Conservation (phyloP, 495 filamentous ascomycete species). For the Lophiostoma macrostomum region DNA sequence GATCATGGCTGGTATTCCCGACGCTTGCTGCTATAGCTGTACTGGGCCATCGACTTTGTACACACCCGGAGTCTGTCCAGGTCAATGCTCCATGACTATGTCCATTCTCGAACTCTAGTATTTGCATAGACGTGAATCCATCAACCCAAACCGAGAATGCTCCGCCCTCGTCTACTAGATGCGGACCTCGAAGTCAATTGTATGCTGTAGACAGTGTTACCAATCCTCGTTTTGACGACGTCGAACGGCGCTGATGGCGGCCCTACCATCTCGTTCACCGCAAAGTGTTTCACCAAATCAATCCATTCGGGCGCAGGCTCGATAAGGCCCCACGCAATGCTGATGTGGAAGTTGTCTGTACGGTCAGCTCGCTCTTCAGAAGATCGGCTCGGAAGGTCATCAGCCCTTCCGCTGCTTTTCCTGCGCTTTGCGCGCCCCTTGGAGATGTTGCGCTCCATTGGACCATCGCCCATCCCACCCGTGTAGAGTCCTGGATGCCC, state of each 20-base stretch:
- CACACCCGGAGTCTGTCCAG: too few relatives aligned
- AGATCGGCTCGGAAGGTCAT: background rate
- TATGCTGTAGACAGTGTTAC: constrained; percentile 56
- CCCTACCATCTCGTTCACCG: constrained; percentile 33
- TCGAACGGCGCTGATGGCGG: constrained; percentile 36
- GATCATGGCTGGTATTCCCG: too few relatives aligned
- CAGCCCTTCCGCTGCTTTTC: background rate
- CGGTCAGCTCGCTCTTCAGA: constrained; percentile 34
- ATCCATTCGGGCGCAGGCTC: constrained; percentile 17
- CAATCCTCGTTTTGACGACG: constrained; percentile 71
- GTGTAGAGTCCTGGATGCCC: constrained; percentile 72
- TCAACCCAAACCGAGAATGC: constrained; percentile 12
- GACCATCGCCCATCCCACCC: constrained; percentile 16
- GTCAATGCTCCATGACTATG: too few relatives aligned
- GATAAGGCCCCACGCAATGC: constrained; percentile 66
- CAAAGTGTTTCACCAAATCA: constrained; percentile 5
- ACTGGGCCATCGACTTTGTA: too few relatives aligned
- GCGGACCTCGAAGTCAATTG: constrained; percentile 2
- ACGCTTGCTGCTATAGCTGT: too few relatives aligned
- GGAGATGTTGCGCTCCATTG: constrained; percentile 13
- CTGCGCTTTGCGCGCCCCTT: constrained; percentile 4
- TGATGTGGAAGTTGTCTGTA: constrained; percentile 69
- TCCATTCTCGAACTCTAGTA: too few relatives aligned
- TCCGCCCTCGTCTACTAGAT: background rate
- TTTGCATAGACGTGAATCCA: too few relatives aligned